These are phyloP conservation scores for Selenicereus undatus DNA, from an alignment of 148 eudicot species.

Conservation along the genomic window DNA sequence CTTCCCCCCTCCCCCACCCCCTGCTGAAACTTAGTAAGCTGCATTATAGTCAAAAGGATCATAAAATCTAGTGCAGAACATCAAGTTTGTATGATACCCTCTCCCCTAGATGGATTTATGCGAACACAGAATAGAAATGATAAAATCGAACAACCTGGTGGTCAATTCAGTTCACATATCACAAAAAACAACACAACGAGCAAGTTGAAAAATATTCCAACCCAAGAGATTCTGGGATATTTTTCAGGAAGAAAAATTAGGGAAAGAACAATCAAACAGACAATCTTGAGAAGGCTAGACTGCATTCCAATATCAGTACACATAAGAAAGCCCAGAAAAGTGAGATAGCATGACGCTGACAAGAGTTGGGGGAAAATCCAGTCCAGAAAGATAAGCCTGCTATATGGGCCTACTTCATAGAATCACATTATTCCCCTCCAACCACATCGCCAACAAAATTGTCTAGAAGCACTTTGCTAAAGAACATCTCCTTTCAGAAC, in stretches of 20 bases:
- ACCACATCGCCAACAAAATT: background rate
- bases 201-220: background rate
- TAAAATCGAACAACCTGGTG: background rate
- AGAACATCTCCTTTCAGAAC: background rate
- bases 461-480: background rate
- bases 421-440: background rate
- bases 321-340: background rate
- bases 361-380: background rate
- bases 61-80: background rate
- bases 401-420: background rate
- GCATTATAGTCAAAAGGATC: background rate
- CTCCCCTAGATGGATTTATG: background rate
- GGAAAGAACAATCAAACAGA: background rate
- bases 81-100: background rate
- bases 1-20: background rate
- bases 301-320: background rate
- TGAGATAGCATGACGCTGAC: background rate
- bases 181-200: background rate
- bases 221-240: background rate
- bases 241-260: background rate
- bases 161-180: background rate
- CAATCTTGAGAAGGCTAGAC: background rate
- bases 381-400: background rate
- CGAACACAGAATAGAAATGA: background rate
- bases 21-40: background rate